A percentile compares a stretch with the other conserved stretches of the same genome.
Conservation (phyloP, 2,329 filamentous ascomycete species). For the Akanthomyces dipterigenus region DNA sequence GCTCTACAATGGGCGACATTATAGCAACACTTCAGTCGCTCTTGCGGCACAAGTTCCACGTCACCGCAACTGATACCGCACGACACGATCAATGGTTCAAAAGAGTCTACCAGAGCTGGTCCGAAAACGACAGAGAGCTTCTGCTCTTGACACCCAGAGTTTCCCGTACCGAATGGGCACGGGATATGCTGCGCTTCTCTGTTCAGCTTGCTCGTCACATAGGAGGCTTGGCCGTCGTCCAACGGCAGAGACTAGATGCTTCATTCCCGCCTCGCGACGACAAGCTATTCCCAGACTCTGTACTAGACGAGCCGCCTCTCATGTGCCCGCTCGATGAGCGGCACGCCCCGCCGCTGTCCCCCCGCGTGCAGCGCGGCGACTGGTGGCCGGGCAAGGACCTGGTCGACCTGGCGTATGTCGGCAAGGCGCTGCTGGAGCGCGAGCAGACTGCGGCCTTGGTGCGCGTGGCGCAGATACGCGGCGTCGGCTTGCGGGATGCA, state of each 20-base stretch:
- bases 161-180: constrained; percentile 2
- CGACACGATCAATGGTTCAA: constrained; percentile 10
- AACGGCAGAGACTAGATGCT: background rate
- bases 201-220: background rate
- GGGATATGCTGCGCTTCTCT: background rate
- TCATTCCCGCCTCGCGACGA: background rate
- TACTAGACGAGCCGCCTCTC: background rate
- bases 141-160: background rate
- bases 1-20: background rate
- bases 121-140: background rate
- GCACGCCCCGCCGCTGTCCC: background rate
- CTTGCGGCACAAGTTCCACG: background rate
- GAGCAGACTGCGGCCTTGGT: background rate
- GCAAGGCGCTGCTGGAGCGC: background rate
- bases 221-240: background rate
- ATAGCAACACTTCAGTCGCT: background rate
- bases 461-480: background rate
- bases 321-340: background rate
- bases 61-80: background rate
- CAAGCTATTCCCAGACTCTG: constrained; percentile 5
- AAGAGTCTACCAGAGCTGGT: background rate
- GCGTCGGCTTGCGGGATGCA: background rate
- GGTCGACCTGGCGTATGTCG: background rate
- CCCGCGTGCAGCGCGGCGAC: background rate
- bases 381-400: background rate